Evolutionary conservation across 768 basidiomycete genomes (phyloP), one percentile per base, ranked within the genome.

Genomic region (Boletus speciosus): DNA sequence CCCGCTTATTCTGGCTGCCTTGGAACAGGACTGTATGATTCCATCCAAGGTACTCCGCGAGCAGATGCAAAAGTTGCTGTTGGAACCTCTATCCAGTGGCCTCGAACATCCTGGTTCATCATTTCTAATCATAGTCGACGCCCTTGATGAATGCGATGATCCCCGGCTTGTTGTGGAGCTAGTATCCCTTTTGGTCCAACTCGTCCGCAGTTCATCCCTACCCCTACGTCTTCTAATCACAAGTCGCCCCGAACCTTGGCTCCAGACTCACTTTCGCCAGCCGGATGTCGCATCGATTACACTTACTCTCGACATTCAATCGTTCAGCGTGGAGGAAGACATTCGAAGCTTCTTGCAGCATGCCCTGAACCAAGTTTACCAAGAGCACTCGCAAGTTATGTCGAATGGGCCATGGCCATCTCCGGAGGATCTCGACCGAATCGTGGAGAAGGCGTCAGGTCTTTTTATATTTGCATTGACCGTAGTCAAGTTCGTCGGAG

Each of bases 381-480:
- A 63, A 0, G 47, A 53, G 15, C 62, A 66, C 21, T 3, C 9
- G 1, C 49, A 52, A 14, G 27, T 56, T 15, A 64, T 66, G 66
- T 19, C 15, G 4, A 37, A 41, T 0, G 44, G 55, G 5, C 59
- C 61, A 7, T 69, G 67, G 67, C 67, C 67, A 6, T 56, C 63
- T 3, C 47, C 52, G 1, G 56, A 58, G 19, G 61, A 61, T n/a
- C 49, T 67, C 5, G 58, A 64, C n/a, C 51, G 45, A 12, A 55
- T 57, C 9, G 59, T 69, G 11, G 29, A 52, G 5, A 60, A 61
- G 34, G 53, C 67, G 0, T 55, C 57, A 0, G 62, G 67, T 1
- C 57, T 68, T 10, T 70, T 70, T 43, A 64, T 68, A 10, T 66
- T 66, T 43, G 60, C 68, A 2, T 36, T 67, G 23, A 66, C 69